Base-by-base conservation (phyloP, 192 early-diverging fungal species). In the Coemansia furcata region DNA sequence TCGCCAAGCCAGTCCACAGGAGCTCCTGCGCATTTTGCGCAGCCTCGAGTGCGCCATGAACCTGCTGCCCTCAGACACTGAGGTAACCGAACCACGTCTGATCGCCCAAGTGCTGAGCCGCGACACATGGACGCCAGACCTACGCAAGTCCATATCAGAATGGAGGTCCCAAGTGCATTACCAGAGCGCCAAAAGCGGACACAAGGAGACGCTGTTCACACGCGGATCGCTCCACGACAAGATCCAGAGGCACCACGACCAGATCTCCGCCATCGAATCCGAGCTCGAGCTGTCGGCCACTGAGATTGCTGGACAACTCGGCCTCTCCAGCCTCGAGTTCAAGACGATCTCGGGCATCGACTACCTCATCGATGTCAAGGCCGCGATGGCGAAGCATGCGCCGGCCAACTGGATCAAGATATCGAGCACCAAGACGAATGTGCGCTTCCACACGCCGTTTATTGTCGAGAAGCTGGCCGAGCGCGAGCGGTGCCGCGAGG, bases 381-480 rank as follows among this genome's bases (percentile, higher is more conserved):
- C 83, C 60, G 66, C 79, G 8, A 69, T 80, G 15, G 77, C 79
- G 1, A 75, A 76, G n/a, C 82, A 80, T 15, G 87, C 91, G 0
- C 93, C 94, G 0, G 74, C 72, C 17, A 68, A 86, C 47, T 96
- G 94, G 94, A 67, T 91, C 63, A 89, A 89, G 52, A 83, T 93
- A 17, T 78, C 72, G 38, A 47, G 64, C 29, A 83, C 81, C 11
- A 83, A 78, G 62, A 73, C 72, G 9, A 63, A 82, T 66, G 17
- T 23, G 12, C 68, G 71, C 36, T 70, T 70, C 68, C 74, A 79
- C 32, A 80, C 78, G 26, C 71, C 70, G 11, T 62, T 63, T 44
- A 62, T 93, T 60, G 88, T 91, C 52, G 85, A 87, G 33, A 40
- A 73, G 15, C 63, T 85, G 8, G 90, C 90, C 0, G 74, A 88